Evolutionary conservation across 306 rosid genomes (phyloP), one percentile per base, ranked within the genome.

Genomic region (Rosa persica): DNA sequence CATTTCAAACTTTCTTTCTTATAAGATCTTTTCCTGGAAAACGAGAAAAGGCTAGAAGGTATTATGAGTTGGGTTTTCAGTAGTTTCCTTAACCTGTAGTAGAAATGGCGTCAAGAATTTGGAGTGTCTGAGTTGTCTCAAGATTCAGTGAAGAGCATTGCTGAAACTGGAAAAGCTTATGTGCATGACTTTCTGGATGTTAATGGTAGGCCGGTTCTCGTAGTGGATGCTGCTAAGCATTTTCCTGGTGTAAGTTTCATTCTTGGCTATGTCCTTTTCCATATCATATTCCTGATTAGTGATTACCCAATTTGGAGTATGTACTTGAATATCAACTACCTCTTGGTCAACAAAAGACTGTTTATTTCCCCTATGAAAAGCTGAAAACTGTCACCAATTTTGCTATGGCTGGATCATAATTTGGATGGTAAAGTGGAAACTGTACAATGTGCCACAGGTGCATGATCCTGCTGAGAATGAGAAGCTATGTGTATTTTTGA

Each of bases 101-200:
- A 95, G 99, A 93, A 88, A 88, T 95, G 99, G 99, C 98, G 94
- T 86, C 91, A 72, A 84, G 97, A 91, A 76, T 93, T 93, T 78
- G 85, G 92, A 75, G 96, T 93, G 78, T 84, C 90, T 65, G 86
- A 89, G 71, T 73, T 93, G 88, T 80, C 97, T 30, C 93, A 91
- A 83, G 93, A 90, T 76, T 72, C 85, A 10, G 90, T 95, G 78
- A 83, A 81, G 84, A 74, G 67, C 44, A 82, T 86, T 40, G 93
- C 96, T 73, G 84, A 85, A 87, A 93, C 92, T 75, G 98, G 99
- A 76, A 95, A 95, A 77, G 92, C 88, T 12, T 93, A 62, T 55
- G 90, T 93, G 47, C 97, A 95, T 22, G 93, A 91, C 68, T 89
- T 81, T 83, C 88, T 91, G 22, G 99, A 95, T 86, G 82, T 89